Base-by-base conservation (phyloP, 371 early-diverging fungal species). In the Rhizomucor miehei region DNA sequence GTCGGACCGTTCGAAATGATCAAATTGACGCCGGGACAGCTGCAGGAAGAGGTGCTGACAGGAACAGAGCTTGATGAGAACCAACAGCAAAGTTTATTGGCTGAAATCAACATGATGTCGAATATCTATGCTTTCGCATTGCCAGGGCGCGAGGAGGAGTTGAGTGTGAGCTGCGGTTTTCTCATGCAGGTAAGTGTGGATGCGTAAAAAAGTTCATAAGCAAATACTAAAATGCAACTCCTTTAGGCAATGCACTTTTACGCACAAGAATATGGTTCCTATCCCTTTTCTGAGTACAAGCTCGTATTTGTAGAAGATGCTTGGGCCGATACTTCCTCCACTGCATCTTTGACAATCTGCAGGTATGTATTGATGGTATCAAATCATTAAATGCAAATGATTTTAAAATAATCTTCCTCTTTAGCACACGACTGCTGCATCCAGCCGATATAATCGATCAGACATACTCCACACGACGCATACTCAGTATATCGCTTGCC, bases 291-390 rank as follows among this genome's bases (percentile, higher is more conserved):
- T 17, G 85, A 89, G 4, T 94, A 82, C 69, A 92, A 95, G 57
- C 65, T 92, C 12, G 94, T 95, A 3, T 95, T 95, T 75, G 74
- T 95, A n/a, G 92, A 92, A 54, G 89, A 91, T 47, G 69, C 87
- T 2, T 82, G 80, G 69, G 63, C 71, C 29, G 81, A 90, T 9
- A 69, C 86, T 3, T 72, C 84, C 1, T 72, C 87, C 6, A 87
- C 90, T 40, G 89, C 92, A 1, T 86, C 88, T 6, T 74, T 93
- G 35, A 73, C 83, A 10, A 79, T 88, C 34, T 68, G 81, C 59
- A 84, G 81, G 83, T 84, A 52, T 36, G 20, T n/a, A 40, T n/a
- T n/a, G 34, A 12, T 14, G 6, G 12, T 41, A 17, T 24, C 39
- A 11, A 10, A 25, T 9, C 14, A 36, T 8, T 48, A 1, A 0